phyloP scores from a whole-genome alignment of 2,329 filamentous ascomycete species.

The Meredithiella fracta region DNA sequence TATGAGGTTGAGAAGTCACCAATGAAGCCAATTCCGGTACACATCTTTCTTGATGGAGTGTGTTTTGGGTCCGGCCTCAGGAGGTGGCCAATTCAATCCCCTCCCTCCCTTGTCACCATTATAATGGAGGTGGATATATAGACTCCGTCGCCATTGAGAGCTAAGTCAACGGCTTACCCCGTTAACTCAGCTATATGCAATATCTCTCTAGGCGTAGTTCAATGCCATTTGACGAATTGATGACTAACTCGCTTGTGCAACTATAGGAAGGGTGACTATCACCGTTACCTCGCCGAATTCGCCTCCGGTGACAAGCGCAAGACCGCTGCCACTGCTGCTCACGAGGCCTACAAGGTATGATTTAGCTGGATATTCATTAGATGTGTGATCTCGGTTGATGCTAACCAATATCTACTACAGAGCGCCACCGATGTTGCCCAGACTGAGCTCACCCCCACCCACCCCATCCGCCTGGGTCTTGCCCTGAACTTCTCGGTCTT shows the following conservation, averaged over 20 bases:
- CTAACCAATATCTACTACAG: constrained; percentile 28
- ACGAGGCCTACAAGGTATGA: constrained; percentile 92
- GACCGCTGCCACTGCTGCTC: constrained; percentile 68
- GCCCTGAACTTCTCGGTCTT: constrained; percentile 99
- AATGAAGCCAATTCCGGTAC: too few relatives aligned
- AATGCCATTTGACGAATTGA: too few relatives aligned
- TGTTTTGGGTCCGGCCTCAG: too few relatives aligned
- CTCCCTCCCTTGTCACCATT: too few relatives aligned
- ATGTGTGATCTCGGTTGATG: neutral
- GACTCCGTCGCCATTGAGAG: too few relatives aligned
- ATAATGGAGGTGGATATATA: too few relatives aligned
- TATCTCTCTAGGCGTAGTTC: too few relatives aligned
- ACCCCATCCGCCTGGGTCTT: constrained; percentile 94
- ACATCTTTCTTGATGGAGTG: too few relatives aligned
- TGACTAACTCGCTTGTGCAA: neutral
- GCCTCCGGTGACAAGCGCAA: constrained; percentile 85
- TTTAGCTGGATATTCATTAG: neutral
- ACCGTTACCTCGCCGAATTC: constrained; percentile 90
- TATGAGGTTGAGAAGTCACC: neutral
- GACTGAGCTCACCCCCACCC: constrained; percentile 90
- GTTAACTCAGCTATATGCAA: too few relatives aligned
- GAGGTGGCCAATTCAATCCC: too few relatives aligned
- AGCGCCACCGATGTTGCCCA: constrained; percentile 96
- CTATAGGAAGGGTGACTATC: constrained; percentile 86
- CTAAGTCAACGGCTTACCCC: too few relatives aligned